phyloP scores from a whole-genome alignment of 108 stramenopile species.

The Skeletonema potamos region DNA sequence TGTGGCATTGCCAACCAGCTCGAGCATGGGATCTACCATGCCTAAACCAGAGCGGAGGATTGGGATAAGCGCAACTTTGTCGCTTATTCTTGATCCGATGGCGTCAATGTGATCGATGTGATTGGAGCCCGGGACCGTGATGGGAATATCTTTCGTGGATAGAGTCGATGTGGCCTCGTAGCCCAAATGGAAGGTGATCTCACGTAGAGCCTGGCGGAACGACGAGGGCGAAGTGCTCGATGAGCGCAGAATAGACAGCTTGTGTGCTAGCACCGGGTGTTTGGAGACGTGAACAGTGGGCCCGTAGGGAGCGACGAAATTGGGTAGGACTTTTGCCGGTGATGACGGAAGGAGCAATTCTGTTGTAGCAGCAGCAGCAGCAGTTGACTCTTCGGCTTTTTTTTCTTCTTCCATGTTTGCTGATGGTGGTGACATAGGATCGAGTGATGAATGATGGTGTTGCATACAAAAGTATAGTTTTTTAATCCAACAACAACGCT shows the following conservation, averaged over 20 bases:
- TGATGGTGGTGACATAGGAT: conserved; percentile 4
- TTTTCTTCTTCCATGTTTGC: conserved; percentile 2
- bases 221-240: conserved; percentile 70
- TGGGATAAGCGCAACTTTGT: conserved; percentile 88
- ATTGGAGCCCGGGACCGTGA: conserved; percentile 64
- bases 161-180: conserved; percentile 92
- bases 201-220: conserved; percentile 87
- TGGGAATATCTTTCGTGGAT: conserved; percentile 59
- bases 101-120: conserved; percentile 52
- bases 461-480: neutral
- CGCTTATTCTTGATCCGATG: conserved; percentile 57
- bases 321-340: conserved; percentile 28
- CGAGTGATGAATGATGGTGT: conserved; percentile 5
- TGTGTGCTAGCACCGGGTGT: conserved; percentile 80
- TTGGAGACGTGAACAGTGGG: conserved; percentile 63
- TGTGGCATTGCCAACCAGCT: conserved; percentile 87
- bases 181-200: conserved; percentile 96
- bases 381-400: conserved; percentile 1
- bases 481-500: too few species aligned
- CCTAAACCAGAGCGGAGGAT: conserved; percentile 94
- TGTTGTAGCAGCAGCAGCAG: neutral
- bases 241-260: conserved; percentile 77
- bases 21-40: conserved; percentile 96
- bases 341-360: neutral
- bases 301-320: conserved; percentile 38